Conservation (phyloP, 768 basidiomycete genomes). For the Saitozyma sp. region DNA sequence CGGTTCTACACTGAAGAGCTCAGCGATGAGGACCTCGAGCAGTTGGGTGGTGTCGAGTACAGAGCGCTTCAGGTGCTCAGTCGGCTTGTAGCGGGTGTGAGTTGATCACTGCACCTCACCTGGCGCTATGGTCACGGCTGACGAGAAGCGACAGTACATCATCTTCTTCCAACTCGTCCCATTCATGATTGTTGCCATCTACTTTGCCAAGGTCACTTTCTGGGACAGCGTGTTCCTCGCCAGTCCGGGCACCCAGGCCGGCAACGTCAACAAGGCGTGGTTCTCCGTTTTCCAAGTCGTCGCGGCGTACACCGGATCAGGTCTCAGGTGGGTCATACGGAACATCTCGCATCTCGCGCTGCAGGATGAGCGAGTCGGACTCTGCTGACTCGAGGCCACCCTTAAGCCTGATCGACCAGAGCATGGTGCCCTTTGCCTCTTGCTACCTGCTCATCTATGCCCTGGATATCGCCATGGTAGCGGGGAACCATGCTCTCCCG, state of each 20-base stretch:
- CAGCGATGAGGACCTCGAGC: constrained; percentile 44
- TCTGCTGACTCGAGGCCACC: not conserved
- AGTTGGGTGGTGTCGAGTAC: constrained; percentile 47
- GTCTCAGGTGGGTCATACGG: constrained; percentile 28
- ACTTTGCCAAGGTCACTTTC: constrained; percentile 26
- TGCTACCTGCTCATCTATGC: constrained; percentile 40
- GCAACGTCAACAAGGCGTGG: constrained; percentile 37
- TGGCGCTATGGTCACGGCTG: not conserved
- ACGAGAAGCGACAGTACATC: constrained; percentile 31
- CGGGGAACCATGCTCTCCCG: constrained; percentile 48
- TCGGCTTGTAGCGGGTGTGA: constrained; percentile 32
- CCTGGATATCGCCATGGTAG: constrained; percentile 34
- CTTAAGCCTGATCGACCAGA: constrained; percentile 36
- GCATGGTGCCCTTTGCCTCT: constrained; percentile 32
- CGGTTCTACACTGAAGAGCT: constrained; percentile 47
- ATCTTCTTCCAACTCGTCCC: constrained; percentile 35
- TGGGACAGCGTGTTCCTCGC: constrained; percentile 32
- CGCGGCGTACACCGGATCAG: constrained; percentile 35
- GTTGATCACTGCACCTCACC: constrained; percentile 7
- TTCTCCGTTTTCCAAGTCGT: constrained; percentile 28
- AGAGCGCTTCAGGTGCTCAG: constrained; percentile 35
- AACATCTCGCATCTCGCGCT: no score
- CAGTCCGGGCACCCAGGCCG: constrained; percentile 24
- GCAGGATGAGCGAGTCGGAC: no score
- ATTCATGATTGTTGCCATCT: constrained; percentile 44